Evolutionary conservation across 306 rosid species (phyloP).

Genomic region (Delonix regia): DNA sequence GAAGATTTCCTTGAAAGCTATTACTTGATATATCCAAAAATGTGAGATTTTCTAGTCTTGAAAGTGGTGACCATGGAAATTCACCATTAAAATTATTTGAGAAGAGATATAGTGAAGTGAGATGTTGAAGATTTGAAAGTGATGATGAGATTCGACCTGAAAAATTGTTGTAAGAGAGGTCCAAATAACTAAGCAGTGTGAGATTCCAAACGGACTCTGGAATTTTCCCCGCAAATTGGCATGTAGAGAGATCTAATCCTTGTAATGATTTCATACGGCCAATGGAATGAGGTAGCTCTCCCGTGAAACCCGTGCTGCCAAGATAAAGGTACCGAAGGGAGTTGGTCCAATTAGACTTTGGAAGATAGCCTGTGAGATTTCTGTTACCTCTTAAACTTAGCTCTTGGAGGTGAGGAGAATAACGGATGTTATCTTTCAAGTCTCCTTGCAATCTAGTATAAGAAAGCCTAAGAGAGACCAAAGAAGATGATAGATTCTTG

Average conservation of each 20-base stretch:
- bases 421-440: background rate
- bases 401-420: background rate
- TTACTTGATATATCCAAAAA: no score
- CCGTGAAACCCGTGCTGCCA: background rate
- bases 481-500: background rate
- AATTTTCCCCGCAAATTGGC: background rate
- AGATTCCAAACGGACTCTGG: background rate
- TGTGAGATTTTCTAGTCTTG: no score
- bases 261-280: background rate
- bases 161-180: background rate
- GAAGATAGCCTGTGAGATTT: background rate
- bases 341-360: background rate
- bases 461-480: background rate
- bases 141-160: background rate
- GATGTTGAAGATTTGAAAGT: background rate
- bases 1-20: background rate
- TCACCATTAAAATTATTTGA: background rate
- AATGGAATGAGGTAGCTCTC: background rate
- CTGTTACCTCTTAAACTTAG: fast-evolving
- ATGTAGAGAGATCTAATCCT: background rate
- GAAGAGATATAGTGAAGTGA: background rate
- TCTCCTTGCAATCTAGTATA: background rate
- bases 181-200: background rate
- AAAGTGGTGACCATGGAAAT: no score
- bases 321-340: background rate